Evolutionary conservation across 2,329 filamentous ascomycete genomes (phyloP).

Genomic region (Penicillium sumatraense): DNA sequence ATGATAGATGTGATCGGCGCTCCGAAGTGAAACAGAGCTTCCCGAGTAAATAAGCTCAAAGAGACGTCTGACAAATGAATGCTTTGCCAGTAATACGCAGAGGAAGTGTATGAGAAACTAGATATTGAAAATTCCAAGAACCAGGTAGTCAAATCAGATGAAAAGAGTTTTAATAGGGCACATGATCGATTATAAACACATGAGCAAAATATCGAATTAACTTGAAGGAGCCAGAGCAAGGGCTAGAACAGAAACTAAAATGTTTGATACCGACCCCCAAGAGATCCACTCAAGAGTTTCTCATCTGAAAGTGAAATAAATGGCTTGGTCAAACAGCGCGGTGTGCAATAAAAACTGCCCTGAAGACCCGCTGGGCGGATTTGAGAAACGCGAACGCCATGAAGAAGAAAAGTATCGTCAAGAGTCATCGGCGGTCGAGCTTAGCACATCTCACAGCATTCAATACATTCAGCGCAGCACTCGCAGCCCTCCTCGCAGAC

Average conservation of each 20-base stretch:
- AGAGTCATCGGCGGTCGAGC: conserved; percentile 24
- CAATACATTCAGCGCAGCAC: conserved; percentile 66
- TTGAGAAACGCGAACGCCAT: conserved; percentile 23
- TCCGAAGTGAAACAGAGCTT: too few relatives aligned
- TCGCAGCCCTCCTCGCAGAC: conserved; percentile 68
- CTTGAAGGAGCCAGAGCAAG: background rate
- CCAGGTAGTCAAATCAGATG: background rate
- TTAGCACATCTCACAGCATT: conserved; percentile 52
- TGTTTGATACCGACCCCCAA: background rate
- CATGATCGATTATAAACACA: background rate
- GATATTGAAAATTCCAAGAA: background rate
- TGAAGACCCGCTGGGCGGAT: conserved; percentile 6
- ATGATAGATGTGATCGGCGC: background rate
- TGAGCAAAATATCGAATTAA: conserved; percentile 2
- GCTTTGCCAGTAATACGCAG: background rate
- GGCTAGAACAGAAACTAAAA: background rate
- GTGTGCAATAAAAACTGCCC: conserved; percentile 9
- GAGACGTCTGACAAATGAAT: too few relatives aligned
- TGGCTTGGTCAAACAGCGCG: conserved; percentile 9
- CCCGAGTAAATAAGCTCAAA: too few relatives aligned
- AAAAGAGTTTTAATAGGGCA: background rate
- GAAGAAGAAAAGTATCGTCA: conserved; percentile 28
- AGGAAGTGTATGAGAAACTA: background rate
- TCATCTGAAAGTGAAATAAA: background rate
- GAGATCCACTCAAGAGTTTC: background rate